A percentile compares a stretch with the other conserved stretches of the same genome.
Evolutionary conservation across 768 basidiomycete species (phyloP).

Genomic region (Brasilioporus rufonigricans): DNA sequence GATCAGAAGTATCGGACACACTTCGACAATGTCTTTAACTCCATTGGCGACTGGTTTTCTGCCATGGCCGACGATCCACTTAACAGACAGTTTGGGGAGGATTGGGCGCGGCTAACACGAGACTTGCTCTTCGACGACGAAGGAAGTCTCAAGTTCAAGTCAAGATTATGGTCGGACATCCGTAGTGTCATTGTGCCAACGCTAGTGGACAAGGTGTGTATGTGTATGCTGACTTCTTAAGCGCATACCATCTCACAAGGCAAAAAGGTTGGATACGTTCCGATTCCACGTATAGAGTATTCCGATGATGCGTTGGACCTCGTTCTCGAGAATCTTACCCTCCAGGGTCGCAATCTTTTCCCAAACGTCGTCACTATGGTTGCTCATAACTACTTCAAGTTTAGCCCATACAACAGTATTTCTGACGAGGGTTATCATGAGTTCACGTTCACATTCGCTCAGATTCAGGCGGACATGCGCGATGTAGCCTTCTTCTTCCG

Average conservation of each 20-base stretch:
- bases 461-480: slow-evolving; percentile 92
- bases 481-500: slow-evolving; percentile 91
- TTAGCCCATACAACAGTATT: slow-evolving; percentile 67
- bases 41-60: slow-evolving; percentile 74
- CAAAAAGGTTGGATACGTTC: slow-evolving; percentile 67
- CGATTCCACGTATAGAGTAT: slow-evolving; percentile 94
- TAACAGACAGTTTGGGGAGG: slow-evolving; percentile 78
- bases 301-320: slow-evolving; percentile 83
- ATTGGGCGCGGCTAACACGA: slow-evolving; percentile 76
- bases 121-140: slow-evolving; percentile 78
- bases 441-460: slow-evolving; percentile 71
- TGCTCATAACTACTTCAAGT: slow-evolving; percentile 78
- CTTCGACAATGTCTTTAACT: slow-evolving; percentile 77
- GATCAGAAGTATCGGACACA: slow-evolving; percentile 69
- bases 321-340: slow-evolving; percentile 89
- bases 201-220: slow-evolving; percentile 66
- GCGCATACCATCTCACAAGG: not conserved
- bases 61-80: slow-evolving; percentile 83
- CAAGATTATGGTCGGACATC: slow-evolving; percentile 85
- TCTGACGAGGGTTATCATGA: slow-evolving; percentile 65
- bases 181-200: slow-evolving; percentile 78
- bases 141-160: slow-evolving; percentile 86
- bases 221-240: slow-evolving; percentile 31
- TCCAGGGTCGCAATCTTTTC: slow-evolving; percentile 86
- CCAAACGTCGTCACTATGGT: slow-evolving; percentile 75